Percentiles rank a stretch among this genome's conserved stretches.
Conservation (phyloP, 2,329 filamentous ascomycete genomes). For the Cytospora piceae region DNA sequence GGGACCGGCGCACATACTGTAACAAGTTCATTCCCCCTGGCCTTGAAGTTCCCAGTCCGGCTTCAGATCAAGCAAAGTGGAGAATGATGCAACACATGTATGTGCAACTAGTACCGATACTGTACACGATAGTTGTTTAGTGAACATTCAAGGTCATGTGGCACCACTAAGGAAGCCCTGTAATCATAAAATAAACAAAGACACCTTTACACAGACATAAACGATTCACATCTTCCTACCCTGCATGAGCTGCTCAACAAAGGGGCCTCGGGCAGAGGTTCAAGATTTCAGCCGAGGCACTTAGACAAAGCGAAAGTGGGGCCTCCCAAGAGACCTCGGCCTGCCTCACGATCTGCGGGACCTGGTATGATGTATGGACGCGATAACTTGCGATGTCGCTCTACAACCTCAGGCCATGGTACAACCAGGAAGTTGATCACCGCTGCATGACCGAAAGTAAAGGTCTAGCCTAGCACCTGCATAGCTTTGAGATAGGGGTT, state of each 20-base stretch:
- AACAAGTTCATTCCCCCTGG: background rate
- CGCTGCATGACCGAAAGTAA: background rate
- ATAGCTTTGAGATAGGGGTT: background rate
- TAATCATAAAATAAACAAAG: too few relatives aligned
- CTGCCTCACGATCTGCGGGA: conserved; percentile 3
- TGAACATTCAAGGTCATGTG: too few relatives aligned
- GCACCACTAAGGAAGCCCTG: too few relatives aligned
- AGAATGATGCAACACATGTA: background rate
- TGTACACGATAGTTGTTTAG: too few relatives aligned
- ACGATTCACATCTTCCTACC: background rate
- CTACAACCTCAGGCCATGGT: background rate
- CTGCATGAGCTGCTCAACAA: too few relatives aligned
- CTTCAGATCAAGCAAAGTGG: background rate
- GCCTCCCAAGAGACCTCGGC: conserved; percentile 16
- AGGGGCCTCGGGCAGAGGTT: background rate
- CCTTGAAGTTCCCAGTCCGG: background rate
- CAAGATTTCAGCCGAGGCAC: conserved; percentile 13
- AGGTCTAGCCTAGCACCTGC: background rate
- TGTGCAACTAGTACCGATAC: too few relatives aligned
- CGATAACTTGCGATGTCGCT: conserved; percentile 15
- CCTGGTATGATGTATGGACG: background rate
- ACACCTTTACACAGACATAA: background rate
- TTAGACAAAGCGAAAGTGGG: conserved; percentile 8
- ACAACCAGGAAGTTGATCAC: background rate
- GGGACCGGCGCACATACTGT: background rate